Base-by-base conservation (phyloP, 2,329 filamentous ascomycete species). In the Orbilia brochopaga region DNA sequence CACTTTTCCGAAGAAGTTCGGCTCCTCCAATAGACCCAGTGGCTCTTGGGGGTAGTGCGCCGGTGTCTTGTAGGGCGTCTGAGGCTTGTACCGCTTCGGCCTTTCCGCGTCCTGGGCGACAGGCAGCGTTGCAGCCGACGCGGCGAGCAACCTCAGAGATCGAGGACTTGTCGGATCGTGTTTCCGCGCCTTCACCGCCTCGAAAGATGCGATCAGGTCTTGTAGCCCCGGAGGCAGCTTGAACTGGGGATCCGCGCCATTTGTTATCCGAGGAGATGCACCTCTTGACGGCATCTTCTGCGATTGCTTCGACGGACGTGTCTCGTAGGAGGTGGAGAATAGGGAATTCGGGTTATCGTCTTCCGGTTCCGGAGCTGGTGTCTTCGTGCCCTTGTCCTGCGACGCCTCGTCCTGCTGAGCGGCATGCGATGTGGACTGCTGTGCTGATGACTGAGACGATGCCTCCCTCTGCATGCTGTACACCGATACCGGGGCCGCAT, bases 41-140 rank as follows among this genome's bases (percentile, higher is more conserved):
- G 92, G 90, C 78, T 97, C 92, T 78, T 95, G 91, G 5, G 94
- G 94, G 79, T 96, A 99, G 75, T 94, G 90, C 6, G 90, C 83
- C 1, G 88, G 88, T 3, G 90, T 90, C 76, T 89, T 87, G 80
- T 91, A 90, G 24, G 89, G 90, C 74, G 88, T 87, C 74, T 92
- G 89, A 1, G 94, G 92, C 75, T 88, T 88, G 82, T 97, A 97
- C 76, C 89, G 88, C 73, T 89, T 86, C 21, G 92, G 90, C 70
- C 90, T 87, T 77, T 96, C 91, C 19, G 90, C 86, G 80, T 99
- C 94, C 32, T 85, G 80, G 4, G 87, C 84, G 74, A 93, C 90
- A 1, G 92, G 91, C 73, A 87, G 88, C 64, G 83, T 89, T 23
- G 85, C 83, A 75, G 92, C 88, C 24, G 92, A 95, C 11, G 88